phyloP scores from a whole-genome alignment of 2,329 filamentous ascomycete species.

The Alternaria triticimaculans region DNA sequence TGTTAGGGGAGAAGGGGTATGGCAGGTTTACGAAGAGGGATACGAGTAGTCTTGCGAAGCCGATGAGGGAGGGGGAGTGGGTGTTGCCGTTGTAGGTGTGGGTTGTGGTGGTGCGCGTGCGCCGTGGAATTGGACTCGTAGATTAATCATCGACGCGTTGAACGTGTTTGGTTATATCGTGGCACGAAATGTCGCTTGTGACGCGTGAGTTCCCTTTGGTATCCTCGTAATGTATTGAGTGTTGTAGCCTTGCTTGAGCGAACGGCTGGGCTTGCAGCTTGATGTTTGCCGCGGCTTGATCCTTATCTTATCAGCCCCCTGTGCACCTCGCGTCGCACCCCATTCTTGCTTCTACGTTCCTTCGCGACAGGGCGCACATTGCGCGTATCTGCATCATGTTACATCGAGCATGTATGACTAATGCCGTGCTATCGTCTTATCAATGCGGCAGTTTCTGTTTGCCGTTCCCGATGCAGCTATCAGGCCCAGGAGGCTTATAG shows the following conservation, averaged over 20 bases:
- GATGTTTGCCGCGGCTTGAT: neutral
- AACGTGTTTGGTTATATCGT: accelerated
- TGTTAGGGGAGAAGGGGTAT: constrained; percentile 55
- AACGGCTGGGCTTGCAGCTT: neutral
- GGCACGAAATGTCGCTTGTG: accelerated
- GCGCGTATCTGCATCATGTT: neutral
- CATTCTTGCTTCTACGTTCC: constrained; percentile 6
- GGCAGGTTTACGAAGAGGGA: constrained; percentile 59
- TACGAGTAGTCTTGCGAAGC: constrained; percentile 48
- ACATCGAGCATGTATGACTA: neutral
- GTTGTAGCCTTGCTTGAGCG: neutral
- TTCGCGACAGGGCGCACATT: neutral
- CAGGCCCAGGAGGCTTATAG: constrained; percentile 1
- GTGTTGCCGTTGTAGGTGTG: constrained; percentile 21
- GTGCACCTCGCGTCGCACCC: neutral
- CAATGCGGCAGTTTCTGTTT: neutral
- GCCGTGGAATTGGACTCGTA: neutral
- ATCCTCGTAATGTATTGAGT: no score
- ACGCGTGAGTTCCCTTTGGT: accelerated
- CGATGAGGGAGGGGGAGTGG: constrained; percentile 28
- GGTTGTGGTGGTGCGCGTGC: neutral
- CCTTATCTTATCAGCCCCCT: constrained; percentile 10
- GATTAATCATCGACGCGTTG: neutral
- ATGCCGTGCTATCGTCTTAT: constrained; percentile 1
- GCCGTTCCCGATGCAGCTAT: neutral